Percentiles rank a stretch among this genome's conserved stretches.
phyloP scores from a whole-genome alignment of 1,284 basidiomycete species.

The Sporisorium iseilematis-ciliati region DNA sequence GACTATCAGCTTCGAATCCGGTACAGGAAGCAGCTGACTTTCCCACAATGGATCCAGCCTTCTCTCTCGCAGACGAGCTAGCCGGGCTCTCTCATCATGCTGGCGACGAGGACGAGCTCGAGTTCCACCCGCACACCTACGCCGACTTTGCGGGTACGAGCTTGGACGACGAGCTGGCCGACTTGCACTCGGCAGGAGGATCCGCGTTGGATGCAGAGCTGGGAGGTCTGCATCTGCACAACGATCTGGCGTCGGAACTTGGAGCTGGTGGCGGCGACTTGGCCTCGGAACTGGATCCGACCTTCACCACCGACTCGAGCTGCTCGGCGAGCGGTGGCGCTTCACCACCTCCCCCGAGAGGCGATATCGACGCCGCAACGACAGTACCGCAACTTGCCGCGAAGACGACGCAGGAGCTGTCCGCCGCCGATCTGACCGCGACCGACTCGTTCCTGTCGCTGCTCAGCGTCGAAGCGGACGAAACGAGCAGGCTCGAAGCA shows the following conservation, averaged over 20 bases:
- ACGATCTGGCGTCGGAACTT: neutral
- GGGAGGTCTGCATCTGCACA: slow-evolving; percentile 9
- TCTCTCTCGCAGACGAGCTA: slow-evolving; percentile 40
- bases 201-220: slow-evolving; percentile 13
- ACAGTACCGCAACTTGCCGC: neutral
- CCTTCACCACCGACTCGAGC: too few species aligned
- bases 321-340: neutral
- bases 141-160: neutral
- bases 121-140: slow-evolving; percentile 6
- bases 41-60: slow-evolving; percentile 47
- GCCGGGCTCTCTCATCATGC: neutral
- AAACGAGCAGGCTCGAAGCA: slow-evolving; percentile 25
- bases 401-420: too few species aligned
- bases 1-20: too few species aligned
- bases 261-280: slow-evolving; percentile 5
- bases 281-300: slow-evolving; percentile 15
- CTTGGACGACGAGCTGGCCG: slow-evolving; percentile 1
- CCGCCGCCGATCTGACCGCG: too few species aligned
- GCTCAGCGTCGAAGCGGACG: slow-evolving; percentile 10
- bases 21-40: too few species aligned
- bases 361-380: neutral
- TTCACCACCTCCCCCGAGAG: neutral
- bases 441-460: slow-evolving; percentile 13
- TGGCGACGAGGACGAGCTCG: slow-evolving; percentile 2
- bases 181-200: neutral